Evolutionary conservation across 257 asterid species (phyloP), one percentile per base, ranked within the genome.

Genomic region (Coffea eugenioides): DNA sequence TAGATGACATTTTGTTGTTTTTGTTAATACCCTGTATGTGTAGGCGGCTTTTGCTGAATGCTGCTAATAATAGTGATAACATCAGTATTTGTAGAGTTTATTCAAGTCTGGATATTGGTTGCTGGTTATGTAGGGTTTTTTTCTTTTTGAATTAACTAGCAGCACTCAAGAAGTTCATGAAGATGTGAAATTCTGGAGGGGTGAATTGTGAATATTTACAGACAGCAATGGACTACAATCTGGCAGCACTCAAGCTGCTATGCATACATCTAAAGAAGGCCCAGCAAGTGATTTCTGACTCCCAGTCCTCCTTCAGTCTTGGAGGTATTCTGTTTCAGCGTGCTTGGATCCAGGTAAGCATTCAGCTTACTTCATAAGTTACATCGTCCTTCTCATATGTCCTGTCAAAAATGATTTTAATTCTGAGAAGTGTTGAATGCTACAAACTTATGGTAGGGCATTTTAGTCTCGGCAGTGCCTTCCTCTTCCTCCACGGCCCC

Each of bases 251-350:
- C 80, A 95, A 95, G 90, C 87, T 93, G 9, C 84, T 92, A 23
- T 88, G 97, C 84, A 81, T 74, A 48, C 98, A 95, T 14, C 91
- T 95, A 49, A 78, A 81, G 78, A 79, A 62, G 82, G 97, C 93
- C 76, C 73, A 79, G 79, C 80, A 79, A 82, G 77, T 90, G 62
- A 46, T 78, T 21, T 80, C 85, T 14, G 71, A 36, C 75, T 80
- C 91, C 65, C 88, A 82, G 74, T 66, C 83, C 31, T 82, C 94
- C 78, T 91, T 74, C 88, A 82, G 88, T 78, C 91, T 95, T 73
- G 91, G 93, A 74, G 89, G 92, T 79, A 87, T 95, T 84, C 97
- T 92, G 81, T 95, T 93, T 89, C 99, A 95, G 82, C 98, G 99
- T 82, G 96, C 91, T 51, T 95, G 98, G 98, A 67, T 95, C 59